These are phyloP conservation scores for Solanum chiquidenum DNA, from an alignment of 257 asterid genomes.

Conservation along the genomic window DNA sequence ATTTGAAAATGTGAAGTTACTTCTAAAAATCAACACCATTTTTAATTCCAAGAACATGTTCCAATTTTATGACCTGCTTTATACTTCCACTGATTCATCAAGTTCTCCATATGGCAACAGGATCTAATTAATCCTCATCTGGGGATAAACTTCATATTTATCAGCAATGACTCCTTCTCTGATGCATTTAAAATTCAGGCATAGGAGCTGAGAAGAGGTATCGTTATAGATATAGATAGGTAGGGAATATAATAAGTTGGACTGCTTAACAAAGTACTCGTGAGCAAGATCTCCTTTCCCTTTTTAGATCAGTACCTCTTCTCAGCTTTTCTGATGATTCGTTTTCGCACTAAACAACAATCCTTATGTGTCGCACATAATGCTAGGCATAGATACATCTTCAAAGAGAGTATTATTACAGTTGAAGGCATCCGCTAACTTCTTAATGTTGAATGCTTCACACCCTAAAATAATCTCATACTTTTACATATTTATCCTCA, in stretches of 20 bases:
- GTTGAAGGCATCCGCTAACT: not conserved
- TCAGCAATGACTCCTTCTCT: not conserved
- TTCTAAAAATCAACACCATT: not conserved
- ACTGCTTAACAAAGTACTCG: not conserved
- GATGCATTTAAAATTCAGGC: not conserved
- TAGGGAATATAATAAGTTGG: not conserved
- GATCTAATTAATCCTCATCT: not conserved
- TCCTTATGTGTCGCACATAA: not conserved
- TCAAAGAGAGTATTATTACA: not conserved
- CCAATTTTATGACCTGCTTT: not conserved
- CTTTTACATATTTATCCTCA: not conserved
- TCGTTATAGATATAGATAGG: not conserved
- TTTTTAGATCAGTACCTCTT: not conserved
- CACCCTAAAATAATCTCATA: not conserved
- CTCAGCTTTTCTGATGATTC: not conserved
- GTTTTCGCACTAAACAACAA: not conserved
- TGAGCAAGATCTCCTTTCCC: not conserved
- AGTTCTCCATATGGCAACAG: not conserved
- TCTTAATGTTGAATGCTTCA: not conserved
- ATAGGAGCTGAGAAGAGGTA: not conserved
- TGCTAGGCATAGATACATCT: not conserved
- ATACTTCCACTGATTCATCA: not conserved
- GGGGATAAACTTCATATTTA: not conserved
- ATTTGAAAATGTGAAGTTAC: not conserved
- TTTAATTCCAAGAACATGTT: not conserved